A percentile compares a stretch with the other conserved stretches of the same genome.
Evolutionary conservation across 805 yeast species (phyloP).

Genomic region (Saccharomycopsis capsularis): DNA sequence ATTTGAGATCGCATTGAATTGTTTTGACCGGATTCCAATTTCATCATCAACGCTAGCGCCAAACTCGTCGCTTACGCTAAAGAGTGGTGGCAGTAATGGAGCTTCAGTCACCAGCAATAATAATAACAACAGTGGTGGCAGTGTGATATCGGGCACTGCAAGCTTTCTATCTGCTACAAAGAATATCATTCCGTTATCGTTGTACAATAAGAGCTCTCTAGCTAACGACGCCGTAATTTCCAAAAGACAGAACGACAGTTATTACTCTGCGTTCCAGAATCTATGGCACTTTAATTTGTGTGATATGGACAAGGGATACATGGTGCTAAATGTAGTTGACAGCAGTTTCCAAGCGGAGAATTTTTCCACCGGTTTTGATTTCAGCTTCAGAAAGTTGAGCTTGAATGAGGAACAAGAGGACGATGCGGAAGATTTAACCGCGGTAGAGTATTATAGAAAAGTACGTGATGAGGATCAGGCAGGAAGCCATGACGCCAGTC

Average conservation of each 20-base stretch:
- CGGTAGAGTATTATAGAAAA: no score
- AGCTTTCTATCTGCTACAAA: slow-evolving; percentile 20
- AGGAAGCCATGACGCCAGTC: background rate
- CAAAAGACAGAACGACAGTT: slow-evolving; percentile 49
- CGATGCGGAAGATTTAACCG: no score
- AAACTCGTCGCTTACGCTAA: slow-evolving; percentile 23
- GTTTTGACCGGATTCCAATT: slow-evolving; percentile 58
- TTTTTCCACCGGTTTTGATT: slow-evolving; percentile 56
- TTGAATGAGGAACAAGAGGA: slow-evolving; percentile 1
- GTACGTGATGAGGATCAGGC: slow-evolving; percentile 5
- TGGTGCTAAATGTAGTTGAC: slow-evolving; percentile 37
- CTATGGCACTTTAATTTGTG: slow-evolving; percentile 75
- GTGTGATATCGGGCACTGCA: background rate
- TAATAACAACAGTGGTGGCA: no score
- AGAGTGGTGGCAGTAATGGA: slow-evolving; percentile 30
- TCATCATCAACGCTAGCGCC: slow-evolving; percentile 29
- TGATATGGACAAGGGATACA: slow-evolving; percentile 47
- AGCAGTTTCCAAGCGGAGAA: slow-evolving; percentile 49
- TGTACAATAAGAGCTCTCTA: slow-evolving; percentile 32
- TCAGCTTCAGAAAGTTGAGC: slow-evolving; percentile 36
- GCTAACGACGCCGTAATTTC: slow-evolving; percentile 37
- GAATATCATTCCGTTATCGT: slow-evolving; percentile 37
- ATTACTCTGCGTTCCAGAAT: slow-evolving; percentile 59
- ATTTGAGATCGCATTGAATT: slow-evolving; percentile 48
- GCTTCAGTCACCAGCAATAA: slow-evolving; percentile 17